These are phyloP conservation scores for Rhodosporidiobolus odoratus DNA, from an alignment of 768 basidiomycete genomes.

Conservation along the genomic window DNA sequence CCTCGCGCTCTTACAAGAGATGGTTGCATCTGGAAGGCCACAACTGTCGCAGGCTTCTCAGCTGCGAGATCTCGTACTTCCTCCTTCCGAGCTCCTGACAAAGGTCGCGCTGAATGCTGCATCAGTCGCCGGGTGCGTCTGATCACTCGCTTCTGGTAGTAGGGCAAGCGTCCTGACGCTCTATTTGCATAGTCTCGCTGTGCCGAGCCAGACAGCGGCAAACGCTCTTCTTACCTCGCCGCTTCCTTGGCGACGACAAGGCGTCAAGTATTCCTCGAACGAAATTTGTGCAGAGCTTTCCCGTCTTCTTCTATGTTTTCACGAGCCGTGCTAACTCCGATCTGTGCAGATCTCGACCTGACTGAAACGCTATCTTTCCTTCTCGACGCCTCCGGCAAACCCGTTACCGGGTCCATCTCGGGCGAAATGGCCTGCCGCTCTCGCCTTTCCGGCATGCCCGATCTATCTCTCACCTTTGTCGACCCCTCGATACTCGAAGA, in stretches of 20 bases:
- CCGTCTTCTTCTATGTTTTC: neutral
- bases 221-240: conserved; percentile 31
- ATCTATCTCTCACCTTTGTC: conserved; percentile 21
- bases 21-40: conserved; percentile 28
- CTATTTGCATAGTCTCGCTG: neutral
- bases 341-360: conserved; percentile 32
- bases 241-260: conserved; percentile 31
- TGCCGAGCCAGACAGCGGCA: conserved; percentile 13
- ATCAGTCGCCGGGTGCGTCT: conserved; percentile 20
- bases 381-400: conserved; percentile 12
- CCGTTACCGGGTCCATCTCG: conserved; percentile 14
- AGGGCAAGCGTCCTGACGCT: too few species aligned
- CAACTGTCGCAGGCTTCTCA: conserved; percentile 21
- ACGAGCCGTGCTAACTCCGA: neutral
- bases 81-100: conserved; percentile 21
- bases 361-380: conserved; percentile 16
- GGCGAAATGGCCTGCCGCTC: conserved; percentile 27
- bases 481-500: conserved; percentile 26
- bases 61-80: conserved; percentile 29
- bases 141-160: neutral
- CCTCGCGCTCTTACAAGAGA: conserved; percentile 35
- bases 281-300: conserved; percentile 29
- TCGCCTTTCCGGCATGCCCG: conserved; percentile 34
- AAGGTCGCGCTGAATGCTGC: conserved; percentile 30
- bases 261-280: conserved; percentile 36